A percentile compares a stretch with the other conserved stretches of the same genome.
phyloP scores from a whole-genome alignment of 768 basidiomycete genomes.

The Tubosaeta sp. region DNA sequence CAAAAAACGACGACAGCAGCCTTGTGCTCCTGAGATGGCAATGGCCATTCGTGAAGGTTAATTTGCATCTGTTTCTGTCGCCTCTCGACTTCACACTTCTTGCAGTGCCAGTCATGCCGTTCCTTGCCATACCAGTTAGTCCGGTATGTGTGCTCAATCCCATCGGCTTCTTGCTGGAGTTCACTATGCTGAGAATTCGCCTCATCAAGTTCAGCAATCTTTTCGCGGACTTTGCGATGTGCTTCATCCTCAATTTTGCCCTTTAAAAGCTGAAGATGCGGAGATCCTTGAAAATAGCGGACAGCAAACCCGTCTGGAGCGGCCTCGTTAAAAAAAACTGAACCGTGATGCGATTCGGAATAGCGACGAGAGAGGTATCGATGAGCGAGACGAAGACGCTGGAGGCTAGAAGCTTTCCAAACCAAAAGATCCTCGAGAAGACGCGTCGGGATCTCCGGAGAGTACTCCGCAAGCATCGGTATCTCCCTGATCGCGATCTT shows the following conservation, averaged over 20 bases:
- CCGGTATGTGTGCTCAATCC: background rate
- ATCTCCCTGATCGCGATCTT: slow-evolving; percentile 13
- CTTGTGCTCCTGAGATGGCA: slow-evolving; percentile 27
- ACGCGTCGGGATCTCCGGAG: slow-evolving; percentile 28
- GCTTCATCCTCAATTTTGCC: slow-evolving; percentile 29
- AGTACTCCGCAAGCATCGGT: slow-evolving; percentile 28
- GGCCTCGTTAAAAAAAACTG: slow-evolving; percentile 31
- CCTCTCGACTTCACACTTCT: slow-evolving; percentile 26
- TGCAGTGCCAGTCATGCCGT: slow-evolving; percentile 10
- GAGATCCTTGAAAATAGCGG: background rate
- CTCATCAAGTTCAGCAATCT: slow-evolving; percentile 26
- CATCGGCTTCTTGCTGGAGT: slow-evolving; percentile 3
- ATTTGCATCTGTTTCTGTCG: slow-evolving; percentile 26
- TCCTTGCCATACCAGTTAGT: background rate
- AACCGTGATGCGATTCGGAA: slow-evolving; percentile 11
- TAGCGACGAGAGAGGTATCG: slow-evolving; percentile 32
- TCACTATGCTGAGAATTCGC: slow-evolving; percentile 17
- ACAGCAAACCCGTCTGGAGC: slow-evolving; percentile 27
- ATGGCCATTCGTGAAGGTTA: slow-evolving; percentile 44
- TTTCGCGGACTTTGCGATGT: slow-evolving; percentile 11
- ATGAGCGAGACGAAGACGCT: slow-evolving; percentile 23
- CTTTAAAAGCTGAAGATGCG: slow-evolving; percentile 21
- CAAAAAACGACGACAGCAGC: slow-evolving; percentile 38
- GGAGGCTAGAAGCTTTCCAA: slow-evolving; percentile 25
- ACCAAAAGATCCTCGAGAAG: slow-evolving; percentile 29